Base-by-base conservation (phyloP, 2,329 filamentous ascomycete species). In the Paraphaeosphaeria sporulosa region DNA sequence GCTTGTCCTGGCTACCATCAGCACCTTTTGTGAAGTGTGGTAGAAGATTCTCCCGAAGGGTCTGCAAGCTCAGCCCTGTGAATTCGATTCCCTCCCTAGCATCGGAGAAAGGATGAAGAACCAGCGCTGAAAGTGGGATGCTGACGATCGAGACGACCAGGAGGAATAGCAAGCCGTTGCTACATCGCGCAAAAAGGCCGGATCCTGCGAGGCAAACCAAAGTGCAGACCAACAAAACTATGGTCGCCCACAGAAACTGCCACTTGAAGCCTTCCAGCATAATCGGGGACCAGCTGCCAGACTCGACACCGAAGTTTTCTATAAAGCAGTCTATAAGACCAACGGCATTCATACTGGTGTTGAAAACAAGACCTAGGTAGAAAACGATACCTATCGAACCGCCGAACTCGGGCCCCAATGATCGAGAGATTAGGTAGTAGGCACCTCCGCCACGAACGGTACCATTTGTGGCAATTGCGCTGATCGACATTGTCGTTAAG, bases 311-410 rank as follows among this genome's bases (percentile, higher is more conserved):
- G 70, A 94, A 86, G 68, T 93, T 94, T 63, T 94, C 85, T 55
- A 87, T 87, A 58, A 96, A 84, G 70, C 92, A 96, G 78, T 95
- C 91, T 64, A 96, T 87, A 48, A 96, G 83, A 80, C 92, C 93
- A 46, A 96, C 92, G 25, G 94, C 87, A 71, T 96, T 96, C 84
- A 96, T 87, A 40, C 91, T 91, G 1, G 92, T 93, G 73, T 94
- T 96, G 71, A 96, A 87, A 0, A 76, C 73, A 65, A 92, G 91
- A n/a, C 93, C 92, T n/a, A 96, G 82, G 74, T 95, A 96, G 77
- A 96, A 96, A 13, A 96, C 87, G 25, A 96, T 85, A 1, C 93
- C 93, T 64, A 96, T 96, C 1, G 91, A 93, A 17, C 93, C 93
- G 27, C 93, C 93, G 73, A 96, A 96, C 71, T 96, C 93, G 7